Percentiles rank a stretch among this genome's conserved stretches.
Evolutionary conservation across 495 filamentous ascomycete species (phyloP).

Genomic region (Cryomyces minteri): DNA sequence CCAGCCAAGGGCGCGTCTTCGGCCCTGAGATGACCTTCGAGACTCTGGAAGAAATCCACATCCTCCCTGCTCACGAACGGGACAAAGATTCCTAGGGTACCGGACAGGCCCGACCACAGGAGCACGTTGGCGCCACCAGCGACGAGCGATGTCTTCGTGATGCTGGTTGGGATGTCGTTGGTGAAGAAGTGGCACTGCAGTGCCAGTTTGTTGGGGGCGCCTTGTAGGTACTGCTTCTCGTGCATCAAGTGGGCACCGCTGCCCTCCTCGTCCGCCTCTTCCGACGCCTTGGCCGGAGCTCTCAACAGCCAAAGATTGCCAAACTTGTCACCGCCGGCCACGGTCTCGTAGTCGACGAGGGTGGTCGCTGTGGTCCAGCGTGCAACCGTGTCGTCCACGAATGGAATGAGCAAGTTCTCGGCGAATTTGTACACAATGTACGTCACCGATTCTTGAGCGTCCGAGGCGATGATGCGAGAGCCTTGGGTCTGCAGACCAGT

Average conservation of each 20-base stretch:
- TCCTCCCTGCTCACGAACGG: conserved; percentile 84
- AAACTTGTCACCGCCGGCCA: conserved; percentile 92
- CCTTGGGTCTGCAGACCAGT: conserved; percentile 81
- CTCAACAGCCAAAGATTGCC: conserved; percentile 89
- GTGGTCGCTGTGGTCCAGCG: conserved; percentile 75
- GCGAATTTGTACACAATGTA: conserved; percentile 89
- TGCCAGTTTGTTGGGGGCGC: conserved; percentile 64
- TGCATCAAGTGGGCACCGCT: conserved; percentile 79
- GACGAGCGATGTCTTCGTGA: conserved; percentile 79
- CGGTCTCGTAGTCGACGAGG: conserved; percentile 96
- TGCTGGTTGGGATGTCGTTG: conserved; percentile 79
- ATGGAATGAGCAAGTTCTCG: conserved; percentile 79
- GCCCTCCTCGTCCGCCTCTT: conserved; percentile 81
- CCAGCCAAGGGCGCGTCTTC: conserved; percentile 80
- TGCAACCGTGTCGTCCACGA: conserved; percentile 72
- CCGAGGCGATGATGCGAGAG: conserved; percentile 75
- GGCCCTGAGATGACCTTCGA: conserved; percentile 68
- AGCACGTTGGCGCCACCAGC: conserved; percentile 83
- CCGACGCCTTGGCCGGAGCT: conserved; percentile 68
- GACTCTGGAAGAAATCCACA: conserved; percentile 88
- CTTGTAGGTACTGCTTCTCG: conserved; percentile 74
- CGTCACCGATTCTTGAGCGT: conserved; percentile 77
- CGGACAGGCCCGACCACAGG: conserved; percentile 86
- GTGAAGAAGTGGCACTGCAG: conserved; percentile 76
- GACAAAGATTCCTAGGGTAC: conserved; percentile 79